phyloP scores from a whole-genome alignment of 441 rosid genomes.

The Brassica balearica region DNA sequence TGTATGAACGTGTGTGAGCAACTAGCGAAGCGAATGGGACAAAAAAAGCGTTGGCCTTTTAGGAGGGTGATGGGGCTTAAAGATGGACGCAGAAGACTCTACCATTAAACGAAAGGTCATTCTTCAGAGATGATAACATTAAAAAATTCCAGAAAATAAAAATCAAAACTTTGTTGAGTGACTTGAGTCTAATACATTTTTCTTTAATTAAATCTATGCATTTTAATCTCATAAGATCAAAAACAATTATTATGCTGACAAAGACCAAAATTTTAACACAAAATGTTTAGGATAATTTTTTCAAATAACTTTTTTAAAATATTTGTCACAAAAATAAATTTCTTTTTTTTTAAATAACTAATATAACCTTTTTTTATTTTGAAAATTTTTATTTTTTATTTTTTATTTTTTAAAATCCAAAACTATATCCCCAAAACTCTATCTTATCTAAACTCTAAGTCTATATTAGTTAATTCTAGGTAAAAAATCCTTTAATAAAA shows the following conservation, averaged over 20 bases:
- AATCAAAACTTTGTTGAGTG: neutral
- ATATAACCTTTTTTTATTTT: too few relatives aligned
- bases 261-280: neutral
- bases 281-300: too few relatives aligned
- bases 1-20: slow-evolving; percentile 24
- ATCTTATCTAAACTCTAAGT: too few relatives aligned
- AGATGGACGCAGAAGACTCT: slow-evolving; percentile 16
- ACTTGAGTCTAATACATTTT: neutral
- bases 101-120: slow-evolving; percentile 40
- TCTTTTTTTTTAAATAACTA: too few relatives aligned
- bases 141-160: neutral
- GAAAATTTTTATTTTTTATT: too few relatives aligned
- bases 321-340: too few relatives aligned
- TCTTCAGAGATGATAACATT: neutral
- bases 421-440: too few relatives aligned
- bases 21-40: slow-evolving; percentile 25
- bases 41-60: slow-evolving; percentile 38
- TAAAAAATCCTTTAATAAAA: too few relatives aligned
- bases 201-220: neutral
- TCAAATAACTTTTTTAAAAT: too few relatives aligned
- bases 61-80: slow-evolving; percentile 33
- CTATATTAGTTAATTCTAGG: too few relatives aligned
- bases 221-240: neutral
- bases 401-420: too few relatives aligned
- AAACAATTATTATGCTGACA: neutral